Evolutionary conservation across 257 asterid genomes (phyloP), one percentile per base, ranked within the genome.

Genomic region (Linaria vulgaris): DNA sequence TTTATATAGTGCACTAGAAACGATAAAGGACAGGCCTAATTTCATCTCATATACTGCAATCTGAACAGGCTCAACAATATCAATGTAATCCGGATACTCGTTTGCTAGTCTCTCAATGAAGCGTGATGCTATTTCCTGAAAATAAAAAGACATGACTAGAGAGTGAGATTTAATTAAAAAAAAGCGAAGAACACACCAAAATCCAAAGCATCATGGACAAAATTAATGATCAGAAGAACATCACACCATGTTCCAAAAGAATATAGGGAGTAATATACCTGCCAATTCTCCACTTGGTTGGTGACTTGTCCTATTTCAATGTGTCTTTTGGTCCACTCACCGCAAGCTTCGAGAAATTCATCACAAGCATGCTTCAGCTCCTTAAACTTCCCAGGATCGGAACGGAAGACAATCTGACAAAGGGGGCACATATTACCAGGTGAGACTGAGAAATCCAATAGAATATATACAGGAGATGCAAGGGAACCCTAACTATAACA

Each of bases 11-110:
- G 74, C 67, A 66, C 82, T 76, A 41, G 97, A 85, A 64, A 74
- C 74, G 50, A 79, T 63, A 37, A 94, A 75, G 34, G 99, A 81
- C 59, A 88, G 65, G 52, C 99, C 99, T 55, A 94, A 78, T 79
- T 94, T 94, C 73, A 89, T 81, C 77, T 94, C 99, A 67, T 90
- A 90, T 45, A 94, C 48, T 55, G 97, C 92, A 56, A 83, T 79
- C 71, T 78, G 95, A 56, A 87, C 76, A 63, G 97, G 99, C 71
- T 82, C 95, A 64, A 81, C 71, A 37, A 94, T 53, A 82, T 94
- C 99, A 59, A 59, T 38, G 70, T 83, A 94, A 23, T 76, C 84
- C 14, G 83, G 58, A 77, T 83, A 90, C 77, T 83, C 94, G 24
- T 56, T 74, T 24, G 97, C 83, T 55, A 94, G 62, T 14, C 70